Base-by-base conservation (phyloP, 2,329 filamentous ascomycete species). In the Penicillium sp. region DNA sequence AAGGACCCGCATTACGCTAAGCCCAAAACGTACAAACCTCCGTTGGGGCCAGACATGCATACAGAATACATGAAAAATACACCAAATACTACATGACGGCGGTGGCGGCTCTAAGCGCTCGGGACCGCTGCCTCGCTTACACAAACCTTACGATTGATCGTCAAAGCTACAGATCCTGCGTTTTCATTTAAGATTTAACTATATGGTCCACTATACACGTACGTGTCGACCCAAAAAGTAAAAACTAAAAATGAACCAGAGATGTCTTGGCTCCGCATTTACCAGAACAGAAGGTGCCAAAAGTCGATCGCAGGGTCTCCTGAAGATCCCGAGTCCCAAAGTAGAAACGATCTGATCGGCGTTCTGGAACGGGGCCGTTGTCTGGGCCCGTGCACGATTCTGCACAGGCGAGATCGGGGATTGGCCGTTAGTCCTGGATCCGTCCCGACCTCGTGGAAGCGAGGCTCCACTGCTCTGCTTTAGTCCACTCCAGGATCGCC, bases 401-500 rank as follows among this genome's bases (percentile, higher is more conserved):
- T 66, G 58, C 61, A 64, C 47, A 49, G 29, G 22, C 24, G n/a
- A 7, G 27, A 39, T 39, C 46, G 42, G 37, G 55, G 58, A 64
- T 66, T 65, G 64, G 63, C 59, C 61, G 58, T 60, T 64, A 37
- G 31, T 8, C 37, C 27, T 55, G 54, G 54, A 49, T 59, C 29
- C 33, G 22, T 57, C 54, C 63, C 64, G 58, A 49, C 62, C 63
- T 65, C 65, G 63, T 67, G 65, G 65, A 66, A 66, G 64, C 65
- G 65, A 67, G 52, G 65, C 64, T 50, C 2, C 9, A 21, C 35
- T 60, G 55, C 45, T 60, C 35, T 62, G 57, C 45, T 59, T 65
- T 51, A 48, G 39, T 42, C 39, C 35, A 33, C 35, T 39, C 52
- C 46, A 57, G 49, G 63, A 66, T 65, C 64, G 58, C 59, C 59